Percentiles rank a stretch among this genome's conserved stretches.
phyloP scores from a whole-genome alignment of 164 flowering plant genomes.

The Cinnamomum micranthum region DNA sequence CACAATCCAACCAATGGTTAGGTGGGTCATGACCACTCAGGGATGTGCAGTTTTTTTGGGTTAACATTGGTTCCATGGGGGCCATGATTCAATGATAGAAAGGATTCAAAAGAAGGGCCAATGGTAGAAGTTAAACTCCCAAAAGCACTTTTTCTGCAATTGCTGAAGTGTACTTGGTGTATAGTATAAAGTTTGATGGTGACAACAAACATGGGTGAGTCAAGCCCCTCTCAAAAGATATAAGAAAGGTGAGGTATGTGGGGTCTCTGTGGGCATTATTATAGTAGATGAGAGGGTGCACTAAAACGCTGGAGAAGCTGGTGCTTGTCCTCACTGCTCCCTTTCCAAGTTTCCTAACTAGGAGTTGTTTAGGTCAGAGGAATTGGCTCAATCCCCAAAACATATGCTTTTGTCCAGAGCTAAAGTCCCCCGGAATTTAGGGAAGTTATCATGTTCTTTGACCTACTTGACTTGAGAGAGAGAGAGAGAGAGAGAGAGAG shows the following conservation, averaged over 20 bases:
- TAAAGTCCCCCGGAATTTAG: conserved; percentile 50
- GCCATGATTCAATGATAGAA: background rate
- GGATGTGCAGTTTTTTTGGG: no score
- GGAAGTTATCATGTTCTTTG: conserved; percentile 37
- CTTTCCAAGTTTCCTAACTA: conserved; percentile 3
- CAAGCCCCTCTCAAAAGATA: conserved; percentile 7
- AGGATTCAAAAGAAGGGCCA: background rate
- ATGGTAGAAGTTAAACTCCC: no score
- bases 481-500: background rate
- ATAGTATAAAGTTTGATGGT: background rate
- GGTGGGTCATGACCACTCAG: no score
- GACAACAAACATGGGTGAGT: conserved; percentile 1
- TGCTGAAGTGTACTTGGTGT: background rate
- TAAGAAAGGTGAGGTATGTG: conserved; percentile 14
- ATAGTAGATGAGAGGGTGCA: background rate
- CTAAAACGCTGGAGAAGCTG: background rate
- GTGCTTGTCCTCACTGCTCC: conserved; percentile 15
- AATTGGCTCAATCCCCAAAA: conserved; percentile 47
- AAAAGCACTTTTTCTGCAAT: background rate
- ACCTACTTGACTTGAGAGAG: conserved; percentile 4
- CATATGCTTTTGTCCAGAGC: conserved; percentile 27
- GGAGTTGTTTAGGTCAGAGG: conserved; percentile 20
- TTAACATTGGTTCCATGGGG: no score
- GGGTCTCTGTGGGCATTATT: background rate
- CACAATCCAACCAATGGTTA: background rate